phyloP scores from a whole-genome alignment of 306 rosid genomes.

The Begonia loranthoides region DNA sequence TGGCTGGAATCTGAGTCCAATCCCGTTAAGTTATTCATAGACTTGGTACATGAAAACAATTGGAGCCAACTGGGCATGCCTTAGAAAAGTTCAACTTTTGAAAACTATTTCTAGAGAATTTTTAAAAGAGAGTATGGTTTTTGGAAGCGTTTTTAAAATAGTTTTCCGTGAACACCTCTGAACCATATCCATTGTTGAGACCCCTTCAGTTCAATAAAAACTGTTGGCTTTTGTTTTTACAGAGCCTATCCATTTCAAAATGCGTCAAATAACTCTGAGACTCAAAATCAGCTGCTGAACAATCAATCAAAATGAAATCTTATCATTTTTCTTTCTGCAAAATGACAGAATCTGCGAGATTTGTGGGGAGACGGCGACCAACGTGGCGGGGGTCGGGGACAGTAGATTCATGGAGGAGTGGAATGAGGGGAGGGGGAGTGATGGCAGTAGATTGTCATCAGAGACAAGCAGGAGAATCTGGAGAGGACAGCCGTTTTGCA shows the following conservation, averaged over 20 bases:
- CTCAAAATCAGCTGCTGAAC: background rate
- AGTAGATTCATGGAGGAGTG: constrained; percentile 64
- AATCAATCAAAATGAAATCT: background rate
- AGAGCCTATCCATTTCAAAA: background rate
- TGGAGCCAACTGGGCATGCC: background rate
- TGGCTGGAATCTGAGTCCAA: background rate
- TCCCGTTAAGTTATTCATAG: background rate
- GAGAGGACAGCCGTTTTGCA: constrained; percentile 93
- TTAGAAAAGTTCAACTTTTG: background rate
- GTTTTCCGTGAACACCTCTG: too few species aligned
- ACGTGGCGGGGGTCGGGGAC: constrained; percentile 37
- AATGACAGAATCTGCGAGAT: constrained; percentile 66
- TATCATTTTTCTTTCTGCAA: background rate
- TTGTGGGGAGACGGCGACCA: constrained; percentile 67
- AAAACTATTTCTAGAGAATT: background rate
- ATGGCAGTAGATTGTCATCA: constrained; percentile 18
- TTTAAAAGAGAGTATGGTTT: too few species aligned
- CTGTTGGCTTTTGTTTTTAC: too few species aligned
- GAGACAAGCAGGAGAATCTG: constrained; percentile 40
- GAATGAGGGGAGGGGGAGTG: constrained; percentile 51
- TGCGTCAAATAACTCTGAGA: background rate
- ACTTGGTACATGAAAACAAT: background rate
- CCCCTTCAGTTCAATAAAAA: too few species aligned
- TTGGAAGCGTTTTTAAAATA: too few species aligned
- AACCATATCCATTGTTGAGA: background rate